phyloP scores from a whole-genome alignment of 2,329 filamentous ascomycete species.

The Alternaria panax region DNA sequence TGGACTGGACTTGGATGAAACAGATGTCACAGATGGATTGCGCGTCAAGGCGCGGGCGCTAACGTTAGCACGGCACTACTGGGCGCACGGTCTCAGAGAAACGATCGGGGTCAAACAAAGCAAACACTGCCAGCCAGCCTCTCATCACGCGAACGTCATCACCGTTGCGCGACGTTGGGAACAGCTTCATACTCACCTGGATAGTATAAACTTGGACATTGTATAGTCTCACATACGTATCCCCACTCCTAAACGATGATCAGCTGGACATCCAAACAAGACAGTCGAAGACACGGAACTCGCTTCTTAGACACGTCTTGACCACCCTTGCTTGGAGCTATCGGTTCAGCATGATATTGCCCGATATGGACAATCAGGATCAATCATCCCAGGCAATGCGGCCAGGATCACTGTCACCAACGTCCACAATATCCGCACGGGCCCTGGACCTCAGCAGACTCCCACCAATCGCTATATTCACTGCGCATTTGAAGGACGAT shows the following conservation, averaged over 20 bases:
- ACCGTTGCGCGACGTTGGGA: neutral
- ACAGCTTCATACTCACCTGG: slow-evolving; percentile 1
- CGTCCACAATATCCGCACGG: slow-evolving; percentile 23
- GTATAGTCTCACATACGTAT: slow-evolving; percentile 10
- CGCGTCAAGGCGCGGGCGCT: slow-evolving; percentile 15
- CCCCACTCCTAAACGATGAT: slow-evolving; percentile 29
- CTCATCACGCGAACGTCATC: slow-evolving; percentile 28
- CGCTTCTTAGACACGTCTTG: slow-evolving; percentile 37
- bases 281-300: slow-evolving; percentile 25
- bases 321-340: slow-evolving; percentile 38
- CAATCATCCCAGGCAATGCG: slow-evolving; percentile 30
- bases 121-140: slow-evolving; percentile 12
- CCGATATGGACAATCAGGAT: slow-evolving; percentile 30
- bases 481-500: slow-evolving; percentile 70
- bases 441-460: slow-evolving; percentile 53
- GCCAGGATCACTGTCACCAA: slow-evolving; percentile 25
- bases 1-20: slow-evolving; percentile 16
- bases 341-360: slow-evolving; percentile 28
- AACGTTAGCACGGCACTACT: neutral
- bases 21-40: slow-evolving; percentile 20
- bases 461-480: slow-evolving; percentile 76
- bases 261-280: slow-evolving; percentile 12
- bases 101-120: slow-evolving; percentile 9
- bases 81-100: slow-evolving; percentile 5
- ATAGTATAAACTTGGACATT: neutral